Base-by-base conservation (phyloP, 768 basidiomycete species). In the Galerina sulciceps region DNA sequence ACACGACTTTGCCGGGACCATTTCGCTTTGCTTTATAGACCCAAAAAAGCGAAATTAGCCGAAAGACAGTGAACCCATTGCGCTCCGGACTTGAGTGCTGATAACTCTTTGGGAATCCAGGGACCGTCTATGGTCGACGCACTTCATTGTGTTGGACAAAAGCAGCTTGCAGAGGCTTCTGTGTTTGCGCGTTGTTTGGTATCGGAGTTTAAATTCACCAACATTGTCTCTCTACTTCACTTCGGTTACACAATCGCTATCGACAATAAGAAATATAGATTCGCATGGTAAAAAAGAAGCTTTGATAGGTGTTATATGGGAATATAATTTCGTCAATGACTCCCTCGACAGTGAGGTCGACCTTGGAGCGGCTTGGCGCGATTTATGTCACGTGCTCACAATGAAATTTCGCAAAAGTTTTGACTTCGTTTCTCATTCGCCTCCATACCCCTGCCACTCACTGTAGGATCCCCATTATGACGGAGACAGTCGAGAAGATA, bases 401-500 rank as follows among this genome's bases (percentile, higher is more conserved):
- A 54, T 49, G 40, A 44, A 43, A 61, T 41, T 40, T 40, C 49
- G 26, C 2, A 8, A 34, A 49, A 49, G 13, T 49, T 51, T 46
- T 52, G 41, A 41, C 35, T 40, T 50, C 20, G 20, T 40, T 40
- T 53, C 18, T 31, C 38, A 46, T 40, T 53, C 51, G 23, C 35
- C 55, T 43, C 38, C 34, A 9, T 31, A 23, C 49, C 34, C 47
- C 53, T 49, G n/a, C 49, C 15, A 26, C 14, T 47, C 20, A 26
- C 37, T 44, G 34, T 50, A 51, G 26, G 40, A 36, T 36, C 26
- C 42, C 23, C 50, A 68, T 54, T 67, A 78, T 79, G 78, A 65
- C 76, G 17, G 76, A 78, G 51, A 10, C 72, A 53, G 63, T 65
- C 15, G 65, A 70, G 31, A 82, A 81, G 67, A 75, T 82, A 37